phyloP scores from a whole-genome alignment of 2,329 filamentous ascomycete species.

The Cercospora sp. region DNA sequence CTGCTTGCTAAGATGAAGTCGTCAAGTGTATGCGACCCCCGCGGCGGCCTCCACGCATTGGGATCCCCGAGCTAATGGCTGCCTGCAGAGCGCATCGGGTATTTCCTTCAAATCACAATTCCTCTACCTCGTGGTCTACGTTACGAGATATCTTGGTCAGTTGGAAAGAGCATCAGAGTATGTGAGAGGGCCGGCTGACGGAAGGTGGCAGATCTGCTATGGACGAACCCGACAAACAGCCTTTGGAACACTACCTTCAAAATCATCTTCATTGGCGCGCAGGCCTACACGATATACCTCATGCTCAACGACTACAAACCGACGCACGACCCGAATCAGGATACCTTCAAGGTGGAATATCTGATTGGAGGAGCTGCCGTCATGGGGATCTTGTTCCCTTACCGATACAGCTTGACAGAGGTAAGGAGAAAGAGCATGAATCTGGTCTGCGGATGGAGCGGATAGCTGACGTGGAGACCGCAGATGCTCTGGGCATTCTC shows the following conservation, averaged over 20 bases:
- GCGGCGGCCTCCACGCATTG: not conserved
- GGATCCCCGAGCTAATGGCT: not conserved
- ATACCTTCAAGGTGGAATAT: conserved; percentile 97
- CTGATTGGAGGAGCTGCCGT: conserved; percentile 77
- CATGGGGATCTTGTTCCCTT: conserved; percentile 79
- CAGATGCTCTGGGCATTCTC: conserved; percentile 96
- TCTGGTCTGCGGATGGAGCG: not conserved
- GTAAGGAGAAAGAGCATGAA: conserved; percentile 38
- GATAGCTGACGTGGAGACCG: conserved; percentile 12
- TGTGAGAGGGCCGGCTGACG: conserved; percentile 22
- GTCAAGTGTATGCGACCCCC: conserved; percentile 67
- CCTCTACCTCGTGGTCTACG: conserved; percentile 89
- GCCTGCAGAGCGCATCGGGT: conserved; percentile 82
- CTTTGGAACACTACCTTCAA: conserved; percentile 96
- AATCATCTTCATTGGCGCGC: conserved; percentile 85
- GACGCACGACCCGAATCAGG: conserved; percentile 93
- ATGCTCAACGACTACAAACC: conserved; percentile 98
- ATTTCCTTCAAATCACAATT: conserved; percentile 99
- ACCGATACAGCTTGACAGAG: conserved; percentile 75
- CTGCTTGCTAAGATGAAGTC: conserved; percentile 92
- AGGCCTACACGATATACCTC: conserved; percentile 93
- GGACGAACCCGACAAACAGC: conserved; percentile 61
- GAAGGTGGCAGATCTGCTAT: conserved; percentile 70
- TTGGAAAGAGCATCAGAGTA: not conserved
- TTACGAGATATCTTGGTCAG: conserved; percentile 76